These are phyloP conservation scores for Coemansia sp. DNA, from an alignment of 192 early-diverging fungal genomes.

Conservation along the genomic window DNA sequence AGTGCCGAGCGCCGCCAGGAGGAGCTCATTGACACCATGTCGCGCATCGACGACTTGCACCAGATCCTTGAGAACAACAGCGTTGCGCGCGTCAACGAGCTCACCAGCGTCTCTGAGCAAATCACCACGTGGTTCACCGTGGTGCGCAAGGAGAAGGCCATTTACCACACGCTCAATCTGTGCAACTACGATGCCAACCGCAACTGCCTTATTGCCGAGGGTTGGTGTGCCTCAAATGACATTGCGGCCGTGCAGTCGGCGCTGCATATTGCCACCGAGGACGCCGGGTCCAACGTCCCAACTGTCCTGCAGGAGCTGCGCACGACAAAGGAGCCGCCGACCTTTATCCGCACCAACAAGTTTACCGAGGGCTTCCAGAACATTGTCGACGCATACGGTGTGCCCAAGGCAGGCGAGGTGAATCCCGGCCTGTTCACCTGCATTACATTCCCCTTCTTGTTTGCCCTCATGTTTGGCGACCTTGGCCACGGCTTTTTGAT, in stretches of 20 bases:
- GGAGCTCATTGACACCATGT: conserved; percentile 76
- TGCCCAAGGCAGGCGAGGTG: conserved; percentile 95
- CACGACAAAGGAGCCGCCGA: conserved; percentile 90
- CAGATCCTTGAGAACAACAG: conserved; percentile 87
- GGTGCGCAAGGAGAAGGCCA: conserved; percentile 97
- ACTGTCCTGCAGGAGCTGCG: conserved; percentile 85
- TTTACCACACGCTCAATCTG: conserved; percentile 95
- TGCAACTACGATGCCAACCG: conserved; percentile 94
- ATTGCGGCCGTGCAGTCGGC: conserved; percentile 82
- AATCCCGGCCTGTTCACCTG: conserved; percentile 97
- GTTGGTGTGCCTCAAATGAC: conserved; percentile 94
- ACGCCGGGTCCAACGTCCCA: conserved; percentile 86
- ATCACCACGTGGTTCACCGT: conserved; percentile 88
- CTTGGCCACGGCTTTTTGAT: conserved; percentile 94
- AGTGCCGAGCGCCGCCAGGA: conserved; percentile 85
- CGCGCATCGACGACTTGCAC: conserved; percentile 85
- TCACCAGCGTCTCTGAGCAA: conserved; percentile 84
- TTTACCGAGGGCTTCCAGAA: conserved; percentile 96
- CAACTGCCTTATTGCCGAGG: conserved; percentile 96
- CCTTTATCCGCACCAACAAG: conserved; percentile 95
- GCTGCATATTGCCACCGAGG: conserved; percentile 82
- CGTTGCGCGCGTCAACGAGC: conserved; percentile 80
- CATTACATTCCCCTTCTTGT: conserved; percentile 99
- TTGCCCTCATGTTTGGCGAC: conserved; percentile 99
- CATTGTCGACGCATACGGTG: conserved; percentile 97